Evolutionary conservation across 805 yeast species (phyloP).

Genomic region (Ogataea trehaloabstinens): DNA sequence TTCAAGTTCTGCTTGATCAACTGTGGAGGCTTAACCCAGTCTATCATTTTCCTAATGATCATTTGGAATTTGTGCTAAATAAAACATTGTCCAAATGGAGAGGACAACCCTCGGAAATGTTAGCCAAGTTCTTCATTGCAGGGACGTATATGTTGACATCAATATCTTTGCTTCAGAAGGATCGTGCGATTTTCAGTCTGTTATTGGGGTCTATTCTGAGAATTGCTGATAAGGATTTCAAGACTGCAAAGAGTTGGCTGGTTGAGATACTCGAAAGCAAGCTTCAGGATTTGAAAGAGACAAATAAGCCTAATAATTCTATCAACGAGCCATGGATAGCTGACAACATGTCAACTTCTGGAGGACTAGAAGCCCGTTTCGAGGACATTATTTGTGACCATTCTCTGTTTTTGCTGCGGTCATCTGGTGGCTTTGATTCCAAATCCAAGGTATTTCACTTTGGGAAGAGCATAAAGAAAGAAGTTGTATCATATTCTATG

Average conservation of each 20-base stretch:
- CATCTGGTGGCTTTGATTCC: slow-evolving; percentile 67
- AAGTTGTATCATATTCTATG: slow-evolving; percentile 54
- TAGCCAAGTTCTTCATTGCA: slow-evolving; percentile 41
- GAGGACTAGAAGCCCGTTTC: slow-evolving; percentile 27
- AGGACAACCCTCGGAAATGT: slow-evolving; percentile 25
- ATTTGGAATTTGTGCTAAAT: slow-evolving; percentile 36
- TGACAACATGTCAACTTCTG: background rate
- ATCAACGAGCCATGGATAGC: background rate
- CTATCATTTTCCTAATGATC: slow-evolving; percentile 58
- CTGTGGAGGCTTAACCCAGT: slow-evolving; percentile 44
- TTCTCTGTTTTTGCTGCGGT: slow-evolving; percentile 50
- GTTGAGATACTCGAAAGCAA: background rate
- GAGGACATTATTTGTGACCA: slow-evolving; percentile 23
- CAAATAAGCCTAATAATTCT: background rate
- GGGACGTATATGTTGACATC: slow-evolving; percentile 46
- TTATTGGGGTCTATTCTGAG: slow-evolving; percentile 28
- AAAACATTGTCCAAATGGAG: slow-evolving; percentile 18
- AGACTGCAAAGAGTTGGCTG: background rate
- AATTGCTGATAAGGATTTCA: background rate
- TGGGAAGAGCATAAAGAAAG: slow-evolving; percentile 32
- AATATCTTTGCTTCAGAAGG: slow-evolving; percentile 43
- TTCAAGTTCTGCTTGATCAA: slow-evolving; percentile 47
- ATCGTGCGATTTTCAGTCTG: slow-evolving; percentile 45
- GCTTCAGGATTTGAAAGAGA: background rate
- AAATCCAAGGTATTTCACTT: slow-evolving; percentile 48